These are phyloP conservation scores for Citrus glauca DNA, from an alignment of 345 rosid genomes.

Conservation along the genomic window DNA sequence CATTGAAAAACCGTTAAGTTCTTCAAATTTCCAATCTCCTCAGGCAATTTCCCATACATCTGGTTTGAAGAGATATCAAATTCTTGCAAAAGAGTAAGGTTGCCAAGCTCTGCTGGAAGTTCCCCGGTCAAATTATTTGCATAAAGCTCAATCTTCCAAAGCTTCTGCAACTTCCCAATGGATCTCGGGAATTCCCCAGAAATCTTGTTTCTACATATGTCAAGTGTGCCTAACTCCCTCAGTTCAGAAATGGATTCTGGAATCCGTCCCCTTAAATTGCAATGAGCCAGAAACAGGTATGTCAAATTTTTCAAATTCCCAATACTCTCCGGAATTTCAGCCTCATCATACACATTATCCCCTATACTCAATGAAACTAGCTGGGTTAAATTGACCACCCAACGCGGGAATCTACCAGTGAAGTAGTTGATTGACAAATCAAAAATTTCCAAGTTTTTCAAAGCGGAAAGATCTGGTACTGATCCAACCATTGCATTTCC, in stretches of 20 bases:
- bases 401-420: conserved; percentile 56
- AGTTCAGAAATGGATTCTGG: conserved; percentile 60
- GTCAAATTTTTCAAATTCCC: conserved; percentile 70
- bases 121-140: conserved; percentile 54
- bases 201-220: conserved; percentile 51
- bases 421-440: conserved; percentile 51
- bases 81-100: conserved; percentile 48
- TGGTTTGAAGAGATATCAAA: conserved; percentile 62
- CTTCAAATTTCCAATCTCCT: conserved; percentile 45
- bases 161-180: conserved; percentile 49
- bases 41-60: conserved; percentile 53
- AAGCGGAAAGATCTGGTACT: conserved; percentile 58
- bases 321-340: conserved; percentile 50
- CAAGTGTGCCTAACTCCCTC: conserved; percentile 41
- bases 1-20: conserved; percentile 56
- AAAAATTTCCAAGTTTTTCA: conserved; percentile 45
- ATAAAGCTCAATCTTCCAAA: conserved; percentile 62
- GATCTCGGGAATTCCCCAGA: conserved; percentile 51
- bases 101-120: conserved; percentile 53
- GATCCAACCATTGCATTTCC: conserved; percentile 45
- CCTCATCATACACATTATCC: conserved; percentile 39
- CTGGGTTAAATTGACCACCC: conserved; percentile 61
- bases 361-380: conserved; percentile 48
- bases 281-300: conserved; percentile 39
- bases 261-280: conserved; percentile 49